phyloP scores from a whole-genome alignment of 768 basidiomycete genomes.

The Naganishia friedmannii region DNA sequence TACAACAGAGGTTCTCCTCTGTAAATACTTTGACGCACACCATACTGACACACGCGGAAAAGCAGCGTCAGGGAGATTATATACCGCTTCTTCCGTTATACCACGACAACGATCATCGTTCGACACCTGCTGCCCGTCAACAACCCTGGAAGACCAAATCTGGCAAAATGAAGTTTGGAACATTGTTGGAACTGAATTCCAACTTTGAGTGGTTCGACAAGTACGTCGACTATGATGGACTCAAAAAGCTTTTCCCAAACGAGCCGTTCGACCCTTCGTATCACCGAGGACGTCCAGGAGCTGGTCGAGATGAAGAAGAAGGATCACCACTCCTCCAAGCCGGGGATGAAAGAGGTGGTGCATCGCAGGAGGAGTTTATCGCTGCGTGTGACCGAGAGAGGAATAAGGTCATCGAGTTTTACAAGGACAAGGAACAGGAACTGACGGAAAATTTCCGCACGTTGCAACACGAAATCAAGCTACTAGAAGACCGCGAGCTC shows the following conservation, averaged over 20 bases:
- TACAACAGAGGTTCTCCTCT: not conserved
- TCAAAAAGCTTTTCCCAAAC: constrained; percentile 53
- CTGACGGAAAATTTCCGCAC: constrained; percentile 52
- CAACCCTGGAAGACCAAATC: constrained; percentile 17
- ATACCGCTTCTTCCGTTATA: constrained; percentile 28
- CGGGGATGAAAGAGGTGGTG: constrained; percentile 31
- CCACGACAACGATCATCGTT: not conserved
- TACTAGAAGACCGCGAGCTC: constrained; percentile 49
- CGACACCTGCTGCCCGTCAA: not conserved
- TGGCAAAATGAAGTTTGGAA: constrained; percentile 40
- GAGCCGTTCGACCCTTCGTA: constrained; percentile 49
- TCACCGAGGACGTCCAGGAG: constrained; percentile 21
- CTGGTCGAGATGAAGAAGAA: constrained; percentile 44
- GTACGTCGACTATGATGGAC: constrained; percentile 53
- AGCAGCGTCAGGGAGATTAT: constrained; percentile 1
- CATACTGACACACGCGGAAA: not conserved
- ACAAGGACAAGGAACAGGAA: constrained; percentile 71
- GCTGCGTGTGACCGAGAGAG: constrained; percentile 78
- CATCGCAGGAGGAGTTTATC: constrained; percentile 58
- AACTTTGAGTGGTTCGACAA: constrained; percentile 53
- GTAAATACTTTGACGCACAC: not conserved
- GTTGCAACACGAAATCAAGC: constrained; percentile 50
- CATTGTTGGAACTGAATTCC: constrained; percentile 51
- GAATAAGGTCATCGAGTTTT: constrained; percentile 75
- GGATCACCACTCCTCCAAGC: constrained; percentile 43